These are phyloP conservation scores for Plicaturopsis crispa DNA, from an alignment of 768 basidiomycete genomes.

Conservation along the genomic window DNA sequence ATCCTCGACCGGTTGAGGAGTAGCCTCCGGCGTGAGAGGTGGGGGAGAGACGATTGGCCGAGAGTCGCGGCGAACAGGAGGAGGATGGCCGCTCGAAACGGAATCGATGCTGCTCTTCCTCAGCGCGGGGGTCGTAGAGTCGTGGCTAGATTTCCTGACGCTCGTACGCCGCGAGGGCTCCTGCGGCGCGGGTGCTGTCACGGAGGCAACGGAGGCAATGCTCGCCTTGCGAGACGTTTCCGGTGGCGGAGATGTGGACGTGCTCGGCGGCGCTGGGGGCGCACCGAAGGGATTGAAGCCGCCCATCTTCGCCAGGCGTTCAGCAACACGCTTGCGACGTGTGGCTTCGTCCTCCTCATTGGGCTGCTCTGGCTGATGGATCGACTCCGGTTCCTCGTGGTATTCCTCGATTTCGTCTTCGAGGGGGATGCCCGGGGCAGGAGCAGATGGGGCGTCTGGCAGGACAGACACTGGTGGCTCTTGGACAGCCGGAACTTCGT, in stretches of 20 bases:
- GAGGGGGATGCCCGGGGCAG: background rate
- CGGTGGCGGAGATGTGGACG: conserved; percentile 12
- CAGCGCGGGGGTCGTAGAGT: too few species aligned
- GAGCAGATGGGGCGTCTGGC: background rate
- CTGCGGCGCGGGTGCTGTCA: conserved; percentile 6
- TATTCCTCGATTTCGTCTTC: too few species aligned
- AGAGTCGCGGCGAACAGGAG: too few species aligned
- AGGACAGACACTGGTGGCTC: conserved; percentile 7
- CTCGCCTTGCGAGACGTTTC: conserved; percentile 8
- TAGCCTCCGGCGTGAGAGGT: too few species aligned
- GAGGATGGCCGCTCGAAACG: too few species aligned
- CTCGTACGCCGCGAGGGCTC: conserved; percentile 2
- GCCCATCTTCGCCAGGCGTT: conserved; percentile 54
- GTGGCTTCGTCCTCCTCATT: conserved; percentile 46
- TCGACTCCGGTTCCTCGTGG: conserved; percentile 5
- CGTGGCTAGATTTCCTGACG: too few species aligned
- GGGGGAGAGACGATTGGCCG: too few species aligned
- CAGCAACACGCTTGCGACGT: conserved; percentile 51
- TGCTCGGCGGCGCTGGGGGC: too few species aligned
- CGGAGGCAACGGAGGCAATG: conserved; percentile 18
- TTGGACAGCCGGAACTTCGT: too few species aligned
- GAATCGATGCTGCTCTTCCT: conserved; percentile 9
- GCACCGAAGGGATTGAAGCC: conserved; percentile 47
- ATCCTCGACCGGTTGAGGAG: too few species aligned
- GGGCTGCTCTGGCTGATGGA: conserved; percentile 6